These are phyloP conservation scores for Panaeolus papilionaceus DNA, from an alignment of 768 basidiomycete species.

Conservation along the genomic window DNA sequence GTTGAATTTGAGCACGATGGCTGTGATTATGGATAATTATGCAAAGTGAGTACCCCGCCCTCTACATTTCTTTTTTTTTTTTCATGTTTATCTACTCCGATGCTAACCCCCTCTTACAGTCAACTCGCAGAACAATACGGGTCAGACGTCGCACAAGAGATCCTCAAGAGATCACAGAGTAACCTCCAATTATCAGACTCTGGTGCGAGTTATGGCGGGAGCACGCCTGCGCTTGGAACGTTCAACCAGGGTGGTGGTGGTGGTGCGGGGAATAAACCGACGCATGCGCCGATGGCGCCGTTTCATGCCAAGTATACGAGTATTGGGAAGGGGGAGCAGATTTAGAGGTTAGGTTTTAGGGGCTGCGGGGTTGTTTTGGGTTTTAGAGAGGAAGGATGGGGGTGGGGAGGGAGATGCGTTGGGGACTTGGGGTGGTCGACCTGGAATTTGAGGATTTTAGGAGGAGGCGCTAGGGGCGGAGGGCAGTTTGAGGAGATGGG, in stretches of 20 bases:
- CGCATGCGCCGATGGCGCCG: conserved; percentile 1
- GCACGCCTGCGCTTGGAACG: not conserved
- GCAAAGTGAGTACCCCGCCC: conserved; percentile 56
- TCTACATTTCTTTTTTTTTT: conserved; percentile 2
- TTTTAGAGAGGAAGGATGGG: too few species aligned
- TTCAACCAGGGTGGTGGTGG: not conserved
- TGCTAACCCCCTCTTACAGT: conserved; percentile 35
- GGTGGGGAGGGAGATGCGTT: too few species aligned
- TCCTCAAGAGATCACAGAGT: conserved; percentile 58
- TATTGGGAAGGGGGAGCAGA: conserved; percentile 5
- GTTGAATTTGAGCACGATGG: conserved; percentile 73
- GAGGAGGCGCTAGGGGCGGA: too few species aligned
- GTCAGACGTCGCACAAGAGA: conserved; percentile 59
- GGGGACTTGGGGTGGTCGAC: not conserved
- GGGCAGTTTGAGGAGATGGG: not conserved
- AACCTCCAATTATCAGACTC: conserved; percentile 32
- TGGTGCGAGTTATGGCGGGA: not conserved
- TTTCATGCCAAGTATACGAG: conserved; percentile 1
- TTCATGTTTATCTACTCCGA: conserved; percentile 17
- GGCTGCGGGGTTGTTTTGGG: too few species aligned
- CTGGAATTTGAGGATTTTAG: not conserved
- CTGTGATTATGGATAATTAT: conserved; percentile 84
- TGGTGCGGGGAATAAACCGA: not conserved
- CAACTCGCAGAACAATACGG: conserved; percentile 77
- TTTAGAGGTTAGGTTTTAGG: conserved; percentile 1